phyloP scores from a whole-genome alignment of 371 early-diverging fungal species.

The Rhizopus microsporus region DNA sequence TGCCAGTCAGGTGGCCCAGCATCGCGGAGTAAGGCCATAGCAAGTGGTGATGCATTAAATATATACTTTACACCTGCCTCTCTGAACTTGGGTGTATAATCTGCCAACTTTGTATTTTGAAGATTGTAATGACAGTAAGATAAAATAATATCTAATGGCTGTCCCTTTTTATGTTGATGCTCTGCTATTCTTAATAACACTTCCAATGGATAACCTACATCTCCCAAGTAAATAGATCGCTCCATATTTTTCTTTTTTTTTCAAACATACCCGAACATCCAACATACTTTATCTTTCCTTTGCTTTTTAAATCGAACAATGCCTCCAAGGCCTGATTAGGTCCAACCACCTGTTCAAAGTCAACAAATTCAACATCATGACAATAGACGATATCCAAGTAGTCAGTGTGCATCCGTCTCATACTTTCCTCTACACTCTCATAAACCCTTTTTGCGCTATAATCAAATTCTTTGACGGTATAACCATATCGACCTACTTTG shows the following conservation, averaged over 20 bases:
- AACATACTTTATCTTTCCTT: constrained; percentile 69
- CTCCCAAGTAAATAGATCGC: not conserved
- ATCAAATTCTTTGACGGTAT: constrained; percentile 63
- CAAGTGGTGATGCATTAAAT: constrained; percentile 76
- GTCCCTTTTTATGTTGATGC: constrained; percentile 58
- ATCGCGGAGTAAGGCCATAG: constrained; percentile 74
- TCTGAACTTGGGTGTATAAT: constrained; percentile 57
- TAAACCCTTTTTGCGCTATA: constrained; percentile 60
- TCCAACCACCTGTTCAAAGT: constrained; percentile 51
- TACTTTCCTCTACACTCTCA: constrained; percentile 64
- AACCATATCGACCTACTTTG: constrained; percentile 80
- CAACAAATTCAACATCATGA: constrained; percentile 86
- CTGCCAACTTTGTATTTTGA: constrained; percentile 64
- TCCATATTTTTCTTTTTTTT: not conserved
- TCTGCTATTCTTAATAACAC: constrained; percentile 67
- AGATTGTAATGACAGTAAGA: constrained; percentile 79
- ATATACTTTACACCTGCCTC: constrained; percentile 64
- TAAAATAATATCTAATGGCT: constrained; percentile 69
- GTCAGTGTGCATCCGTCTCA: constrained; percentile 62
- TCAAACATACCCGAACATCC: constrained; percentile 65
- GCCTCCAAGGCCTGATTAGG: constrained; percentile 64
- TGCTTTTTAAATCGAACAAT: constrained; percentile 66
- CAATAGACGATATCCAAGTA: constrained; percentile 78
- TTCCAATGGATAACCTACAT: constrained; percentile 69
- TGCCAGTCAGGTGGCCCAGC: constrained; percentile 74